Evolutionary conservation across 495 filamentous ascomycete genomes (phyloP), one percentile per base, ranked within the genome.

Genomic region (Hypoxylon trugodes): DNA sequence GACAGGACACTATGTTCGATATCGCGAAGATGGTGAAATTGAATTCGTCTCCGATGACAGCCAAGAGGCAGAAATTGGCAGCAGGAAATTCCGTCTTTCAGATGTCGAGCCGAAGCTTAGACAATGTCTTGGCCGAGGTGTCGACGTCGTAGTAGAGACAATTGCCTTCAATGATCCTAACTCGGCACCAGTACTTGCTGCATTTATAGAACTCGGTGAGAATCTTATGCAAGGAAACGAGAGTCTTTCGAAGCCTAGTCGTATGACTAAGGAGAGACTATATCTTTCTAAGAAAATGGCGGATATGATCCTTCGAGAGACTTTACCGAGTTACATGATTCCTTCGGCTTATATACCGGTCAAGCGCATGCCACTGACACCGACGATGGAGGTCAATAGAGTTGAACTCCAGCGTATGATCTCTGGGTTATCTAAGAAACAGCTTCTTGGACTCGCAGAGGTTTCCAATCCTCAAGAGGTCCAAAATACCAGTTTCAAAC

Each of bases 131-230:
- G 78, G 78, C 9, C 74, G 69, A 30, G 73, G 75, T 2, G 59
- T 80, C 12, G 78, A 81, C 46, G 76, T 80, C 12, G 69, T 79
- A 28, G 76, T 79, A n/a, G 78, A 82, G 42, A 73, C 65, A 2
- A 69, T 80, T 22, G 70, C 74, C 2, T 79, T 80, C 55, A 73
- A 76, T 19, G 73, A 74, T n/a, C 56, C 72, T 10, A 66, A 53
- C n/a, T 72, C 71, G 21, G 32, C 67, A 5, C 70, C 71, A 2
- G 46, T 78, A 4, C 69, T 82, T 5, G 70, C 73, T 6, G 78
- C 74, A 32, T 81, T 82, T 37, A 60, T 81, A 28, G 79, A 82
- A 59, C 74, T 81, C 4, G 77, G 78, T 15, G 77, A 79, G 26
- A 68, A 41, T 28, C 48, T 72, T 13, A 62, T 72, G 21, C 73